Base-by-base conservation (phyloP, 2,329 filamentous ascomycete species). In the Talaromyces pinophilus region DNA sequence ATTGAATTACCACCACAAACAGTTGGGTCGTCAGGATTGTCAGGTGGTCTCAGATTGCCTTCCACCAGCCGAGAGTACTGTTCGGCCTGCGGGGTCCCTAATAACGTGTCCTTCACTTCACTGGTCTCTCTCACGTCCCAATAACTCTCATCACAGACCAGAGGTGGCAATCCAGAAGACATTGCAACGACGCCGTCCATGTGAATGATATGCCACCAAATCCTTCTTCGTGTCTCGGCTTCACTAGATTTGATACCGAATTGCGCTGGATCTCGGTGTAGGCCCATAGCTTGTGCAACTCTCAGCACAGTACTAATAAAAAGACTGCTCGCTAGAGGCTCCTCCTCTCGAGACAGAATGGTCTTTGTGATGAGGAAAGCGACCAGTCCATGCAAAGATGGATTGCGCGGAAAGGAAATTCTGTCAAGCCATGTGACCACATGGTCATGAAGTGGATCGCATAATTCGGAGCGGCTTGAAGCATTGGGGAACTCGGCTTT, bases 121-220 rank as follows among this genome's bases (percentile, higher is more conserved):
- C 78, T 82, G 3, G 79, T 78, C 64, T 80, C 77, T 8, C 78
- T 74, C 1, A 83, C 82, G 69, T 84, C 81, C 76, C 80, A 83
- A 46, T 81, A 82, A 59, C 79, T 79, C 63, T 83, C 81, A 44
- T 82, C 81, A 42, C 77, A 78, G 15, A 83, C 78, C 28, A 82
- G 71, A 8, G 82, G 81, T 6, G 81, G 81, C 13, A 83, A 72
- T 1, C 82, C 82, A 59, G 81, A 82, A 3, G 82, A 81, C 74
- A 83, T 82, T 1, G 82, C 79, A n/a, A 83, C 78, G 11, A 82
- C 77, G n/a, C 80, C 74, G 68, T 82, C 80, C 74, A 82, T 81
- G 54, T 83, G 79, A 30, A 82, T 78, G 42, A 83, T 81, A 67
- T 82, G 81, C 80, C 81, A 83, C 81, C 81, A 83, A 60, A 83